phyloP scores from a whole-genome alignment of 2,329 filamentous ascomycete species.

The Diaporthe citriasiana region DNA sequence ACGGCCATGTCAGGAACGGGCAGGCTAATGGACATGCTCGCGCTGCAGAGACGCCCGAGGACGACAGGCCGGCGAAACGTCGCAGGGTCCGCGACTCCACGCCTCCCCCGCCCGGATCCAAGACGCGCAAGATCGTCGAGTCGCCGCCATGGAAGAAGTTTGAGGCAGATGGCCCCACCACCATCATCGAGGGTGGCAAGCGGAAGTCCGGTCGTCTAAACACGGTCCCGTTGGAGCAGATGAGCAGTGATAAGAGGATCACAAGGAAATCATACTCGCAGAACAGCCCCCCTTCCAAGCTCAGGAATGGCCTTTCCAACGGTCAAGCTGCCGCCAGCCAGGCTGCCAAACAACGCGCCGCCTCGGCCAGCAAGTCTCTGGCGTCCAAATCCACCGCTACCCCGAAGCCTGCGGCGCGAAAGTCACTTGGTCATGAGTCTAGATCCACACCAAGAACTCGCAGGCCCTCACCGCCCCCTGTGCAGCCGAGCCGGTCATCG shows the following conservation, averaged over 20 bases:
- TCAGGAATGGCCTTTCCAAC: constrained; percentile 47
- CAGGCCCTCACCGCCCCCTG: constrained; percentile 55
- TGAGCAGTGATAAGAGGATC: constrained; percentile 65
- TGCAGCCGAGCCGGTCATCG: constrained; percentile 44
- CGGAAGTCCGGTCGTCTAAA: constrained; percentile 78
- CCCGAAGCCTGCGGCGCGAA: constrained; percentile 35
- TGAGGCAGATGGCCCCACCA: constrained; percentile 87
- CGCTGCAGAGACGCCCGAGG: constrained; percentile 49
- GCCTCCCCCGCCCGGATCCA: constrained; percentile 52
- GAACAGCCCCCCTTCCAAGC: constrained; percentile 50
- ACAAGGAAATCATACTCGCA: constrained; percentile 62
- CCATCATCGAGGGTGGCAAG: constrained; percentile 81
- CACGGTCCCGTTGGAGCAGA: constrained; percentile 65
- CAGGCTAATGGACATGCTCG: constrained; percentile 43
- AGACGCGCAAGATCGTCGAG: constrained; percentile 64
- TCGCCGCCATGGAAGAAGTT: constrained; percentile 97
- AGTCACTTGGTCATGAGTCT: constrained; percentile 43
- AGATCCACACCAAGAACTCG: constrained; percentile 43
- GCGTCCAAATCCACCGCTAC: constrained; percentile 29
- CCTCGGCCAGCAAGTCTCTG: constrained; percentile 50
- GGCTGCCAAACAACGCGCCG: constrained; percentile 49
- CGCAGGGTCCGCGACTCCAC: constrained; percentile 68
- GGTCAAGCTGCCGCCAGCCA: constrained; percentile 46
- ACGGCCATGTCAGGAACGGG: constrained; percentile 47
- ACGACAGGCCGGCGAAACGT: constrained; percentile 73